These are phyloP conservation scores for Russula lepida DNA, from an alignment of 768 basidiomycete species.

Conservation along the genomic window DNA sequence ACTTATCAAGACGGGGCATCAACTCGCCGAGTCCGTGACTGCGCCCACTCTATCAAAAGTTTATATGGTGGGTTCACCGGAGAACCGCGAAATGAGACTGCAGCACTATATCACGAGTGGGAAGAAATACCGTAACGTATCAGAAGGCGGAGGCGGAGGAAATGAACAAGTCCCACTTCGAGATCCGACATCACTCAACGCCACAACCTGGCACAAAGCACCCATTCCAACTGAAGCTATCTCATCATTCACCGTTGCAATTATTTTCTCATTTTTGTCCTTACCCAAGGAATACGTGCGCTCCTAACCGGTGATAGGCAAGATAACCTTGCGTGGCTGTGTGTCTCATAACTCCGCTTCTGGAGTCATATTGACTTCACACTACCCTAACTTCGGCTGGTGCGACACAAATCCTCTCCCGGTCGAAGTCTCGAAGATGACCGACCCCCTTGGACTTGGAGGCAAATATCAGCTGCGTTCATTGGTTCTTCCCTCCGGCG, in stretches of 20 bases:
- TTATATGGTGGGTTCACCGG: no score
- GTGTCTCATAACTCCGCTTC: neutral
- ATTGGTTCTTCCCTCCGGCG: no score
- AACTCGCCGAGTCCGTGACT: no score
- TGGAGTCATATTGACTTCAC: constrained; percentile 12
- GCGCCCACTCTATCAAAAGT: no score
- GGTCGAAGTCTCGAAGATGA: neutral
- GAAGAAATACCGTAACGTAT: no score
- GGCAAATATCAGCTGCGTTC: neutral
- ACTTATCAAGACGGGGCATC: no score
- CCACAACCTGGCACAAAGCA: no score
- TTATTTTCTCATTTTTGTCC: constrained; percentile 7
- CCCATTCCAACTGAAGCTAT: no score
- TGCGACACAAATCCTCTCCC: neutral
- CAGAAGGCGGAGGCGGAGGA: no score
- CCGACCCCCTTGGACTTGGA: constrained; percentile 4
- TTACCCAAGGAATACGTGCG: neutral
- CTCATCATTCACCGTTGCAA: neutral
- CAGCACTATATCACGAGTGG: no score
- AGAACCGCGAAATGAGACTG: no score
- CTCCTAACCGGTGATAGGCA: neutral
- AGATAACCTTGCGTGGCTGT: constrained; percentile 1
- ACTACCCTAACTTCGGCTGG: neutral
- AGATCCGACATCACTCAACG: neutral
- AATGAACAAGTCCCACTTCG: no score